Evolutionary conservation across 768 basidiomycete species (phyloP), one percentile per base, ranked within the genome.

Genomic region (Kondoa subrosea): DNA sequence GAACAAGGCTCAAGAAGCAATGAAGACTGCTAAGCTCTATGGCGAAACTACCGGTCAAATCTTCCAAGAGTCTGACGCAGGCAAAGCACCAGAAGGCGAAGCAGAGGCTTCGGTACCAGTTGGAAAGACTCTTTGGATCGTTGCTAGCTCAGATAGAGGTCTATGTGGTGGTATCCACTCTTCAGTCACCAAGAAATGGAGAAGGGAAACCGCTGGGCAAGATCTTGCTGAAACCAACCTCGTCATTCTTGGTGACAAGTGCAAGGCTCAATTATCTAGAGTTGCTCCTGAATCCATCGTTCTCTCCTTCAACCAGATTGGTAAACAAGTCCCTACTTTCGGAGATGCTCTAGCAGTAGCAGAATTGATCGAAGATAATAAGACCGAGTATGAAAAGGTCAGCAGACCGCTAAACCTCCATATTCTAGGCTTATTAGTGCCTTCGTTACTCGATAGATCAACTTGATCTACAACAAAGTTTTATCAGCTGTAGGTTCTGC

Each of bases 151-250:
- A 66, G 93, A 97, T 85, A 91, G 92, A 80, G 93, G 95, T 80
- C 89, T 99, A 68, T 99, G 93, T 76, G 93, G 95, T 80, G 93
- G 95, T 83, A 93, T 99, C 75, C 93, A 97, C 82, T 97, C 93
- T 56, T 91, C 90, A 66, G 89, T 97, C 76, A 83, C 87, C 73
- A 95, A 96, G 80, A 84, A 85, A 67, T 88, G 90, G 64, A 88
- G 89, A 73, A 83, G 83, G 67, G 86, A 83, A 32, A 75, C 92
- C 67, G 79, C 73, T 34, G 70, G 65, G n/a, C 31, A 8, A 2
- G 32, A 66, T 29, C 57, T 27, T 8, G 50, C 21, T 33, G 40
- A 63, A 15, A 33, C 59, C 25, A 57, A 56, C 2, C 29, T 70
- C 17, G 69, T 70, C 34, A 63, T 70, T n/a, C 69, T 69, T 25